Conservation (phyloP, 2,329 filamentous ascomycete species). For the Talaromyces pinophilus region DNA sequence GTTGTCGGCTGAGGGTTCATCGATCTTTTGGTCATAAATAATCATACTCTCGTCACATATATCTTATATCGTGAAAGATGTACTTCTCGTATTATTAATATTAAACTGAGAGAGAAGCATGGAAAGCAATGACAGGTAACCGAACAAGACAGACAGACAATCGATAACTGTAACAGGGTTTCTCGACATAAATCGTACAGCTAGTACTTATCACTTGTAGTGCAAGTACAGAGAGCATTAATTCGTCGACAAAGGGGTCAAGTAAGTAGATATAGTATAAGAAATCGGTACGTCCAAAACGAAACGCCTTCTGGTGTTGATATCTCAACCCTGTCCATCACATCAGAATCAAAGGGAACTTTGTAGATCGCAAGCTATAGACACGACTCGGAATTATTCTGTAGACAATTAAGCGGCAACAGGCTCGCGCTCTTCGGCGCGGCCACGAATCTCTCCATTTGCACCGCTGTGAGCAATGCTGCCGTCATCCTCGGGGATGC, state of each 20-base stretch:
- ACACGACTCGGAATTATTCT: neutral
- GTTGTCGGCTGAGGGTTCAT: neutral
- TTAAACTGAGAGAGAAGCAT: neutral
- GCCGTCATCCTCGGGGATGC: slow-evolving; percentile 35
- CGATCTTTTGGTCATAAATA: neutral
- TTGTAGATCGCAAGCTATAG: slow-evolving; percentile 10
- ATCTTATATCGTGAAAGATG: neutral
- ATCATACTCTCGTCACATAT: neutral
- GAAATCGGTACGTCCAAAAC: slow-evolving; percentile 6
- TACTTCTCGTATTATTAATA: slow-evolving; percentile 11
- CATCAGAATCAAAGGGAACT: neutral
- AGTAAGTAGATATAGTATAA: neutral
- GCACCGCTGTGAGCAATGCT: slow-evolving; percentile 30
- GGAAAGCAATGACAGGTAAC: neutral
- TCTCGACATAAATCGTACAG: neutral
- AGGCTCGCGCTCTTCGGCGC: slow-evolving; percentile 38
- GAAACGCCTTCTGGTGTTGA: slow-evolving; percentile 11
- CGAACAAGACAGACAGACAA: neutral
- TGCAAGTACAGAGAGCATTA: slow-evolving; percentile 3
- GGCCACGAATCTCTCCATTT: slow-evolving; percentile 38
- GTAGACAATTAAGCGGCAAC: slow-evolving; percentile 17
- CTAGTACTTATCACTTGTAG: neutral
- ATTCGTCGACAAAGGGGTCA: neutral
- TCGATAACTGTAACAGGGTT: neutral
- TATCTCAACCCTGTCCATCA: neutral